These are phyloP conservation scores for Gilbertella persicaria DNA, from an alignment of 371 early-diverging fungal species.

Conservation along the genomic window DNA sequence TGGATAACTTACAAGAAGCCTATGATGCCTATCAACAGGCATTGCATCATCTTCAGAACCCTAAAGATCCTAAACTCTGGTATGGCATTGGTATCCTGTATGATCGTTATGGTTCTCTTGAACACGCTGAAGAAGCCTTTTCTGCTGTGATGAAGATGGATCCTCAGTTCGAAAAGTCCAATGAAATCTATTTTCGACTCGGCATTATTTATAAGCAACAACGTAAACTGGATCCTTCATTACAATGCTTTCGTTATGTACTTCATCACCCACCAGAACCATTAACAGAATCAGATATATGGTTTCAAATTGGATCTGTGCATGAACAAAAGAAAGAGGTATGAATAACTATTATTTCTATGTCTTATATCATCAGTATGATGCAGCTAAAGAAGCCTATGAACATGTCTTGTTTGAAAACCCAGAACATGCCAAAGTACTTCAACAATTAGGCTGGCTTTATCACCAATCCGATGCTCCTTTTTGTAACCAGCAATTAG, in stretches of 20 bases:
- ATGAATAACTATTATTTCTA: neutral
- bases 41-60: conserved; percentile 68
- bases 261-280: conserved; percentile 85
- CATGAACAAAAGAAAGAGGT: conserved; percentile 91
- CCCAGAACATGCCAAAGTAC: conserved; percentile 89
- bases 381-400: conserved; percentile 83
- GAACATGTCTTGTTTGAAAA: conserved; percentile 84
- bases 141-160: conserved; percentile 84
- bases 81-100: conserved; percentile 96
- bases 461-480: conserved; percentile 79
- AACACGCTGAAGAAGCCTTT: conserved; percentile 95
- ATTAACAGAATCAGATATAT: conserved; percentile 88
- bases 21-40: conserved; percentile 55
- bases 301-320: conserved; percentile 95
- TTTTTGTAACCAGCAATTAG: conserved; percentile 81
- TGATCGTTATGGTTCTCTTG: conserved; percentile 91
- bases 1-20: conserved; percentile 90
- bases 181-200: conserved; percentile 93
- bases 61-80: conserved; percentile 93
- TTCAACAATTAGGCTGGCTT: conserved; percentile 95
- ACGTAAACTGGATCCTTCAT: conserved; percentile 79
- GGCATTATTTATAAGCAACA: conserved; percentile 96
- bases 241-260: conserved; percentile 91
- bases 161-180: conserved; percentile 87
- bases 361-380: conserved; percentile 45